Conservation (phyloP, 345 rosid species). For the Streptanthus diversifolius region DNA sequence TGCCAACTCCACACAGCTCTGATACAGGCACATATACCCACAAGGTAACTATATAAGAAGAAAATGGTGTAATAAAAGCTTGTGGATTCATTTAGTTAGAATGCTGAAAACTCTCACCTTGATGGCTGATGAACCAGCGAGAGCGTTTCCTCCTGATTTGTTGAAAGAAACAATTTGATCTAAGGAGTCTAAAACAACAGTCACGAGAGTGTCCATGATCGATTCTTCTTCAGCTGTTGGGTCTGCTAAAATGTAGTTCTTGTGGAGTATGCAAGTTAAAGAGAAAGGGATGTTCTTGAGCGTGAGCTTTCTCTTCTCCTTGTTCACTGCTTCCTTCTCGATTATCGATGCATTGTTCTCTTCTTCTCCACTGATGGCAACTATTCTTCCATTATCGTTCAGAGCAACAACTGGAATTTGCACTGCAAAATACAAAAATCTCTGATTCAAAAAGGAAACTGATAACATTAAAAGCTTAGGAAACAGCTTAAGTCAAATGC, state of each 20-base stretch:
- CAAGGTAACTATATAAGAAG: neutral
- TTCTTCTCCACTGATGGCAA: slow-evolving; percentile 36
- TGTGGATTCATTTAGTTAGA: neutral
- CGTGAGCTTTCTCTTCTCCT: slow-evolving; percentile 69
- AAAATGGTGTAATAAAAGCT: neutral
- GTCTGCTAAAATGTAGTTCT: slow-evolving; percentile 75
- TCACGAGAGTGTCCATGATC: slow-evolving; percentile 70
- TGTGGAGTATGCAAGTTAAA: slow-evolving; percentile 71
- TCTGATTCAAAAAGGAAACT: too few species aligned
- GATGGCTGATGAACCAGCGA: slow-evolving; percentile 55
- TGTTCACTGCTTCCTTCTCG: slow-evolving; percentile 57
- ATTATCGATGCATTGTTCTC: slow-evolving; percentile 35
- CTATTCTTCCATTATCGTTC: slow-evolving; percentile 75
- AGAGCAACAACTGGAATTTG: slow-evolving; percentile 73
- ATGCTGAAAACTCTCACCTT: slow-evolving; percentile 46
- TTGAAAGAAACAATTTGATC: slow-evolving; percentile 67
- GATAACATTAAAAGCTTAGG: too few species aligned
- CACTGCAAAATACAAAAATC: slow-evolving; percentile 46
- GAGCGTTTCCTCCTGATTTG: slow-evolving; percentile 81
- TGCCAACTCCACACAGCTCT: slow-evolving; percentile 35
- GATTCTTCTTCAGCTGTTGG: slow-evolving; percentile 91
- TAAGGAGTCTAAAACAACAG: slow-evolving; percentile 68
- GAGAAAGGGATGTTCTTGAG: slow-evolving; percentile 65
- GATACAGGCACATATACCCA: neutral
- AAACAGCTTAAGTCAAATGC: neutral